Conservation (phyloP, 1,284 basidiomycete genomes). For the Trichosporon sp. region DNA sequence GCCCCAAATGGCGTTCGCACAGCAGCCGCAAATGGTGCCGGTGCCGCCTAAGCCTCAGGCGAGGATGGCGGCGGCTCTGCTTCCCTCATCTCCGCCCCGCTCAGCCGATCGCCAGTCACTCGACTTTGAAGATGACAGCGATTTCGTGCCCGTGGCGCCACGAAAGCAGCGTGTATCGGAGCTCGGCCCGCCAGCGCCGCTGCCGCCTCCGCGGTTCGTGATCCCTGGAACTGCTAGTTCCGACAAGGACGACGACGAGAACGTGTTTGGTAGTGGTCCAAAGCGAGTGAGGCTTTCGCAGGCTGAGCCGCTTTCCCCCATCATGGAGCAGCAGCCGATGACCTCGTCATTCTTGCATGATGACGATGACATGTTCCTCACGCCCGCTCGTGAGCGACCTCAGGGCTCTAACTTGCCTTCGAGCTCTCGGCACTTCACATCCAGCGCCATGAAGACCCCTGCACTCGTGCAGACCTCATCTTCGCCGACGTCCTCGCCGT, state of each 20-base stretch:
- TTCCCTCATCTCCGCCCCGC: conserved; percentile 7
- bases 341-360: conserved; percentile 21
- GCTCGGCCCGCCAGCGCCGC: neutral
- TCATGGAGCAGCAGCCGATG: conserved; percentile 22
- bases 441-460: conserved; percentile 41
- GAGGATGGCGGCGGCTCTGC: conserved; percentile 3
- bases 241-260: conserved; percentile 35
- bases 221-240: neutral
- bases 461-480: conserved; percentile 44
- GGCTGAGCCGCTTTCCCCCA: conserved; percentile 31
- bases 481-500: conserved; percentile 48
- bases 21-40: conserved; percentile 11
- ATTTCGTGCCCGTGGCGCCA: conserved; percentile 30
- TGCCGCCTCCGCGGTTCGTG: conserved; percentile 20
- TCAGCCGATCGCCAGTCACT: neutral
- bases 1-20: neutral
- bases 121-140: conserved; percentile 37
- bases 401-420: neutral
- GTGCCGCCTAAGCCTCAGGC: neutral
- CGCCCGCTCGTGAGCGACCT: conserved; percentile 35
- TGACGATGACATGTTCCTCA: conserved; percentile 40
- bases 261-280: conserved; percentile 28
- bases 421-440: conserved; percentile 17
- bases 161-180: neutral
- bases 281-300: conserved; percentile 38